Evolutionary conservation across 352 stramenopile genomes (phyloP), one percentile per base, ranked within the genome.

Genomic region (Pythium biforme): DNA sequence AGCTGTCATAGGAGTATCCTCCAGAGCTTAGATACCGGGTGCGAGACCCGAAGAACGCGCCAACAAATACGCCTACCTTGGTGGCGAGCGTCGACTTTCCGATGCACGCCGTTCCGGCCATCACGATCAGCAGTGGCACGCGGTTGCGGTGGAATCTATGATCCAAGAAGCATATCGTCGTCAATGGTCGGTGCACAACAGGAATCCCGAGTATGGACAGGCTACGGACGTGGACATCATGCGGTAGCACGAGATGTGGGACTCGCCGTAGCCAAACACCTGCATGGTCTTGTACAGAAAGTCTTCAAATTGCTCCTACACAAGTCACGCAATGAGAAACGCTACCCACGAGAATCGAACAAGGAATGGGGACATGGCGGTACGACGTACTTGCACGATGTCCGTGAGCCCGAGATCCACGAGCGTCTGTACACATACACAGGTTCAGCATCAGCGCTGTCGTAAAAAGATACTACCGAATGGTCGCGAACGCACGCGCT

Each of bases 281-380:
- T 90, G 74, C 83, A 95, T 92, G 9, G 86, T 95, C 70, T 95
- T 95, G 75, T 95, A 95, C 57, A 95, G 62, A 66, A 95, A 95
- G 55, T 95, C 86, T 59, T 95, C 86, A 59, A 95, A 95, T 77
- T 94, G 84, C 55, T 95, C 86, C 81, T 89, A 54, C 8, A 20
- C 14, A 34, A 49, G 6, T 14, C 6, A 3, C 26, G 4, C 14
- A 25, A 7, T 49, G 20, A 15, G 12, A 5, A 22, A 8, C 7
- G 2, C 7, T 19, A 43, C 37, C 11, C 15, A 3, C 37, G 5
- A 43, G 5, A 33, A 10, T 10, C 31, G 31, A 14, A 37, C 31
- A 11, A 37, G 8, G 31, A 37, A n/a, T n/a, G 2, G 31, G 14
- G 4, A 11, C 7, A 37, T 37, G 1, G 31, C 14, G 31, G 4